phyloP scores from a whole-genome alignment of 768 basidiomycete genomes.

The Russula brevipes region DNA sequence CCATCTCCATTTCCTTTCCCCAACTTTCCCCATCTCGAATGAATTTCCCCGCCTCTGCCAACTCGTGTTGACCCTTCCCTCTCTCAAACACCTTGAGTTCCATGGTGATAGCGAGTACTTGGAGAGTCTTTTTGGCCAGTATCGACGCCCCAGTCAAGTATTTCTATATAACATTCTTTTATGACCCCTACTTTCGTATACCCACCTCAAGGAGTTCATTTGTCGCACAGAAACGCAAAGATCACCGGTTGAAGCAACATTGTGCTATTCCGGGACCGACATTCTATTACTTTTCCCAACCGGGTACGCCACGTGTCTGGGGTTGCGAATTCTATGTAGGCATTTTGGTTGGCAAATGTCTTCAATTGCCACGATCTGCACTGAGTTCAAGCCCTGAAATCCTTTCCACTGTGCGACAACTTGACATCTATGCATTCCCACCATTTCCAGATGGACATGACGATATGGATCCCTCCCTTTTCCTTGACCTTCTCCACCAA shows the following conservation, averaged over 20 bases:
- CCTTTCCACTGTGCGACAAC: neutral
- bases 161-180: neutral
- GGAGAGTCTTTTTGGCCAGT: neutral
- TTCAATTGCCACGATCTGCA: neutral
- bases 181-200: neutral
- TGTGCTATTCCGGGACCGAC: neutral
- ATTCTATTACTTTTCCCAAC: conserved; percentile 6
- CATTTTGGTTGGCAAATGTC: neutral
- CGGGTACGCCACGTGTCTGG: neutral
- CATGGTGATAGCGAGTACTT: neutral
- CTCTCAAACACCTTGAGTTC: neutral
- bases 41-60: too few species aligned
- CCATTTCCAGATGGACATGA: neutral
- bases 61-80: neutral
- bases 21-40: neutral
- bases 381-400: neutral
- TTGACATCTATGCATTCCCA: neutral
- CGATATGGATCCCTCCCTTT: neutral
- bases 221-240: neutral
- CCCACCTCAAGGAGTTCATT: neutral
- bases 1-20: neutral
- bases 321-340: neutral
- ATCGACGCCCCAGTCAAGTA: neutral
- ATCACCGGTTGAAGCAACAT: neutral
- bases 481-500: neutral